These are phyloP conservation scores for Neurospora sp. DNA, from an alignment of 495 filamentous ascomycete species.

Conservation along the genomic window DNA sequence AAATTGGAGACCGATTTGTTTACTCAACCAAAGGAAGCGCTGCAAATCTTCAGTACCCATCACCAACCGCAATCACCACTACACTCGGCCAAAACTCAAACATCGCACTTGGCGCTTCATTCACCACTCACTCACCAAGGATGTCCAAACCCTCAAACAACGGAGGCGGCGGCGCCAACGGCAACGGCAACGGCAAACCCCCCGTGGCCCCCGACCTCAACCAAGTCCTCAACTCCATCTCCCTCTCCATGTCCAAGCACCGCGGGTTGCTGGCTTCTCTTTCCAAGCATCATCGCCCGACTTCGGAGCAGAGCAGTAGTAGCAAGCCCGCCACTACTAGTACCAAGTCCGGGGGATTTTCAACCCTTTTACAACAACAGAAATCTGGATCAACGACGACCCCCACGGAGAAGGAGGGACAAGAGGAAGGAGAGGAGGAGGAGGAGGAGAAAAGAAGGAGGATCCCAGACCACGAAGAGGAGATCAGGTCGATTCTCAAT, in stretches of 20 bases:
- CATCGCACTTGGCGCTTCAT: neutral
- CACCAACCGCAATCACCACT: neutral
- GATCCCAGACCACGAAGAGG: conserved; percentile 7
- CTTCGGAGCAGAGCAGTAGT: neutral
- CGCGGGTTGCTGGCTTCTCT: conserved; percentile 5
- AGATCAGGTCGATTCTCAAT: conserved; percentile 16
- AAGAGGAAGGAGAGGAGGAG: neutral
- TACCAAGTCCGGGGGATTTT: no score
- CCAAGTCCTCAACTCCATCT: conserved; percentile 27
- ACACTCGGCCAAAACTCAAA: neutral
- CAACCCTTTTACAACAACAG: neutral
- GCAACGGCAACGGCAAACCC: neutral
- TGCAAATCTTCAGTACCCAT: neutral
- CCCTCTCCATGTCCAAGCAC: conserved; percentile 9
- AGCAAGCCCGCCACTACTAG: no score
- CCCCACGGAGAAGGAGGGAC: no score
- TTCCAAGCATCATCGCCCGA: conserved; percentile 5
- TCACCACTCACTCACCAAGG: neutral
- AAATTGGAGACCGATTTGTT: no score
- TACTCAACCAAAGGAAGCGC: neutral
- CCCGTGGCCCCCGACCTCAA: conserved; percentile 23
- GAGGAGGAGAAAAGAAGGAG: neutral
- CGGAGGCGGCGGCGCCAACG: neutral
- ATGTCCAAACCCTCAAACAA: conserved; percentile 3
- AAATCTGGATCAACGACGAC: neutral